Conservation (phyloP, 768 basidiomycete species). For the Calvatia gigantea region DNA sequence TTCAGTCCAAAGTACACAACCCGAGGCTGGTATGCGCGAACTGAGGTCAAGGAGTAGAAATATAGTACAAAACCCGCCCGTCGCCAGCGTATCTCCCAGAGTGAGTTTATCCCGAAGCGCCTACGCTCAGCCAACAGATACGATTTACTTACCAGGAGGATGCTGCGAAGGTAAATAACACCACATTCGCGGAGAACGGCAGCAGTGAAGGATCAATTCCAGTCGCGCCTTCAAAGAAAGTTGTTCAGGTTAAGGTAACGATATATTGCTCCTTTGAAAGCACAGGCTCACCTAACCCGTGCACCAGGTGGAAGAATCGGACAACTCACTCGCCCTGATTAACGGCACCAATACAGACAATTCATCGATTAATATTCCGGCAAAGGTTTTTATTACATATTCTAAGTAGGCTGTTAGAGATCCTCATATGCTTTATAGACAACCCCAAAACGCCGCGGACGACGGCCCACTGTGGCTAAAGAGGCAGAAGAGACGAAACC, state of each 20-base stretch:
- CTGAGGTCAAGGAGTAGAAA: constrained; percentile 44
- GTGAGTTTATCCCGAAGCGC: constrained; percentile 20
- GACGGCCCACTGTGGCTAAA: constrained; percentile 16
- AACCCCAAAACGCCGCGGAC: constrained; percentile 18
- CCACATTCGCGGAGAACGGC: constrained; percentile 7
- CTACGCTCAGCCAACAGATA: background rate
- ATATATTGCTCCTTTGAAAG: background rate
- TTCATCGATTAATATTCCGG: constrained; percentile 17
- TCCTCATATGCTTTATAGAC: constrained; percentile 11
- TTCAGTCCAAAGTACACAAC: constrained; percentile 22
- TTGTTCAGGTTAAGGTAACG: constrained; percentile 32
- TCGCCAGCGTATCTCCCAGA: constrained; percentile 36
- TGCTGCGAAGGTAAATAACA: constrained; percentile 10
- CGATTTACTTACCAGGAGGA: background rate
- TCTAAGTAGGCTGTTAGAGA: background rate
- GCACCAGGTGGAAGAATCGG: constrained; percentile 34
- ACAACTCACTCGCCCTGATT: constrained; percentile 16
- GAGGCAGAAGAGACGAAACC: constrained; percentile 24
- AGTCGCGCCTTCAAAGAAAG: constrained; percentile 3
- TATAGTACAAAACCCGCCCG: constrained; percentile 31
- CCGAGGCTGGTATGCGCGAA: constrained; percentile 34
- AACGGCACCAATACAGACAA: constrained; percentile 12
- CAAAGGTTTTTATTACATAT: constrained; percentile 23
- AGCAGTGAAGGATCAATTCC: background rate
- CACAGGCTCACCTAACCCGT: background rate